phyloP scores from a whole-genome alignment of 1,284 basidiomycete genomes.

The Rhodotorula glutinis region DNA sequence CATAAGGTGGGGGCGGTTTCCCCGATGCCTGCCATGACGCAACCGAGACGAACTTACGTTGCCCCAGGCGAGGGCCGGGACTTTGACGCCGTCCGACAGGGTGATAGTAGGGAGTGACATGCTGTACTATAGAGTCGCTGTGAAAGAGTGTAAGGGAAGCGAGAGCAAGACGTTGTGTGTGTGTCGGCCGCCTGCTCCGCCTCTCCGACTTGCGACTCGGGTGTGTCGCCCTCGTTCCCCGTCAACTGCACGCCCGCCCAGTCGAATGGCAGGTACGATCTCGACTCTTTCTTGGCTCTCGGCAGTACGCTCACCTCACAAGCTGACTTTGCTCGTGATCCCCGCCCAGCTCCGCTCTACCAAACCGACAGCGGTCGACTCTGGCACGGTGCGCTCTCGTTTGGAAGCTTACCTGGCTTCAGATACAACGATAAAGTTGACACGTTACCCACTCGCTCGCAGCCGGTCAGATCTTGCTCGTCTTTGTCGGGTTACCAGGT shows the following conservation, averaged over 20 bases:
- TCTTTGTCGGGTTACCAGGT: slow-evolving; percentile 42
- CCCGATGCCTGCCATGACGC: neutral
- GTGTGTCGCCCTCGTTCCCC: too few species aligned
- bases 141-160: neutral
- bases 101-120: slow-evolving; percentile 28
- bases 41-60: slow-evolving; percentile 20
- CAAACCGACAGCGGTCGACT: slow-evolving; percentile 38
- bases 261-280: neutral
- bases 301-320: too few species aligned
- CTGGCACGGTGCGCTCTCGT: slow-evolving; percentile 29
- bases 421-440: too few species aligned
- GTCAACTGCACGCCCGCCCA: neutral
- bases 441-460: neutral
- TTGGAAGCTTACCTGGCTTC: too few species aligned
- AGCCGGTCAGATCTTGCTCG: slow-evolving; percentile 42
- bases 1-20: too few species aligned
- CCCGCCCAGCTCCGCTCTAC: slow-evolving; percentile 34
- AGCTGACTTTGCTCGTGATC: neutral
- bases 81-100: slow-evolving; percentile 37
- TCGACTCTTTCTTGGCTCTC: too few species aligned
- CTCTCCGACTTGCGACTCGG: too few species aligned
- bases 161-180: too few species aligned
- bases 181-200: too few species aligned
- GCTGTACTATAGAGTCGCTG: neutral
- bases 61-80: slow-evolving; percentile 35